phyloP scores from a whole-genome alignment of 306 rosid genomes.

The Quercus engelmannii region DNA sequence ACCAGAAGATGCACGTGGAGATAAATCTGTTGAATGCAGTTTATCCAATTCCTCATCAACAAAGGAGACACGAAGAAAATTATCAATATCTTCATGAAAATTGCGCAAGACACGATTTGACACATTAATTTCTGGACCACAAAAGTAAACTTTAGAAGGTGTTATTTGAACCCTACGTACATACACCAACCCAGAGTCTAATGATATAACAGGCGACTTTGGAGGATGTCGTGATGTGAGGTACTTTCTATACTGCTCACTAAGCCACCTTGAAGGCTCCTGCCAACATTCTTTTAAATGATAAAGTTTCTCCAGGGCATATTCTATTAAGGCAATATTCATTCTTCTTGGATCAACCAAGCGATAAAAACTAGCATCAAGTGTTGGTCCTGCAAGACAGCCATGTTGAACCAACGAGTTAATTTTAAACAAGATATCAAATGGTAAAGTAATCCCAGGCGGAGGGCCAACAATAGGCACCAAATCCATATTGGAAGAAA shows the following conservation, averaged over 20 bases:
- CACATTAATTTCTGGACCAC: slow-evolving; percentile 77
- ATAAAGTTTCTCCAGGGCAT: slow-evolving; percentile 58
- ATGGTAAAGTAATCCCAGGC: slow-evolving; percentile 48
- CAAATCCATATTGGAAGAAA: slow-evolving; percentile 35
- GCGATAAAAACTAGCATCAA: slow-evolving; percentile 45
- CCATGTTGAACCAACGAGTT: slow-evolving; percentile 64
- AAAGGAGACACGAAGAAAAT: slow-evolving; percentile 82
- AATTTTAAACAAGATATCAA: slow-evolving; percentile 58
- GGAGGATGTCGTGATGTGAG: slow-evolving; percentile 20
- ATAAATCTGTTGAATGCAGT: slow-evolving; percentile 58
- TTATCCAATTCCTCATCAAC: slow-evolving; percentile 78
- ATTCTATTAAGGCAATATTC: slow-evolving; percentile 31
- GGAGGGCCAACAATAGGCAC: slow-evolving; percentile 77
- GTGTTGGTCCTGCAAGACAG: slow-evolving; percentile 63
- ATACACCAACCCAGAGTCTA: slow-evolving; percentile 69
- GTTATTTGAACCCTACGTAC: slow-evolving; percentile 76
- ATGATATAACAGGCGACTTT: slow-evolving; percentile 40
- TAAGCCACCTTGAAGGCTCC: slow-evolving; percentile 65
- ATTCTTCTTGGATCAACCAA: slow-evolving; percentile 53
- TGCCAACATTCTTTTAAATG: slow-evolving; percentile 56
- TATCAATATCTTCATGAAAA: slow-evolving; percentile 33
- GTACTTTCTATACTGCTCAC: slow-evolving; percentile 48
- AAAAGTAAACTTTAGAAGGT: slow-evolving; percentile 58
- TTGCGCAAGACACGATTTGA: slow-evolving; percentile 82
- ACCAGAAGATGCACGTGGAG: slow-evolving; percentile 42